Conservation (phyloP, 345 rosid species). For the Salix exigua region DNA sequence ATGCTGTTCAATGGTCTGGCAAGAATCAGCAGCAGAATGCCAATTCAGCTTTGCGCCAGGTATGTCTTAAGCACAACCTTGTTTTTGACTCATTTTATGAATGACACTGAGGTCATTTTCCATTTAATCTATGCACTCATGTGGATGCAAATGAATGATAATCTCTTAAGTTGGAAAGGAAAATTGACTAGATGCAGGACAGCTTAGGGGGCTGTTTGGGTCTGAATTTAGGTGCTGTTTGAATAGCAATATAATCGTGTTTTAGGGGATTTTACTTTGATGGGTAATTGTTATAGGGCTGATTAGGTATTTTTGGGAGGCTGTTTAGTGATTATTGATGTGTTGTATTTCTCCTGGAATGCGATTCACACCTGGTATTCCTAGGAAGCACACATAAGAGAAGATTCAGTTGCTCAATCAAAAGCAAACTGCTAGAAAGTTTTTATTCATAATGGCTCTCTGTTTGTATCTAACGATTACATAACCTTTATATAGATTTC, state of each 20-base stretch:
- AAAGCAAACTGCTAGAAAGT: background rate
- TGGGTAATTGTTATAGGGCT: background rate
- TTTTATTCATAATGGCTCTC: background rate
- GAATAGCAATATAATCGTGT: background rate
- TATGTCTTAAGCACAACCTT: slow-evolving; percentile 15
- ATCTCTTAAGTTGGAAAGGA: background rate
- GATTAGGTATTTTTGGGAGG: background rate
- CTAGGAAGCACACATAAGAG: background rate
- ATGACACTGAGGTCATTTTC: background rate
- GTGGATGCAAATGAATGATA: background rate
- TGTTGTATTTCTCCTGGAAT: background rate
- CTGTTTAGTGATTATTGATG: background rate
- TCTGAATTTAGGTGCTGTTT: background rate
- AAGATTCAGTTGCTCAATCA: background rate
- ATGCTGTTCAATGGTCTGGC: slow-evolving; percentile 99
- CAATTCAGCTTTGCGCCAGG: slow-evolving; percentile 82
- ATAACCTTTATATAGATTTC: background rate
- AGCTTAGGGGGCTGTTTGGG: background rate
- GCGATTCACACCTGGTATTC: background rate
- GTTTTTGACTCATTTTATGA: background rate
- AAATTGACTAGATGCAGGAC: background rate
- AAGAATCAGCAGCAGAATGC: slow-evolving; percentile 98
- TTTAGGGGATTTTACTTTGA: background rate
- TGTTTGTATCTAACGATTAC: background rate
- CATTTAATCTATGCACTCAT: background rate